Base-by-base conservation (phyloP, 345 rosid genomes). In the Salix arbutifolia region DNA sequence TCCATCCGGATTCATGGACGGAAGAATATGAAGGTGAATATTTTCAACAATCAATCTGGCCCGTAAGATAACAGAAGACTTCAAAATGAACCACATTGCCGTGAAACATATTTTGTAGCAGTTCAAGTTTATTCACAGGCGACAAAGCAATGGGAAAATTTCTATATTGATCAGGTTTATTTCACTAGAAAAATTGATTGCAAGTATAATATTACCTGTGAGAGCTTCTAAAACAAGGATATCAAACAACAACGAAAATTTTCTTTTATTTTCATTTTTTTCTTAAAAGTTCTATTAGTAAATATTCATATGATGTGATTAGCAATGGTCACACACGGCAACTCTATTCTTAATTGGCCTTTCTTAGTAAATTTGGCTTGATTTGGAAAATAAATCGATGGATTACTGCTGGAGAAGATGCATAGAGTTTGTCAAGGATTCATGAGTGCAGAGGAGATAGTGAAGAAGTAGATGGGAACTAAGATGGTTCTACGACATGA, bases 1-100 rank as follows among this genome's bases (percentile, higher is more conserved):
- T 5, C 98, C 99, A 87, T 96, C 98, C 44, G 99, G 99, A 88
- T 96, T 96, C 94, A 93, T 78, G 62, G 99, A 82, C 48, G 99
- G 98, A 79, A 92, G 87, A 72, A 96, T 87, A 85, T 93, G 99
- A 84, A 96, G 98, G 84, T 93, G 97, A 80, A 91, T 85, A 78
- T 87, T 90, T 78, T 91, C 88, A 65, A 93, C 93, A 76, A 96
- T 92, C 85, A 87, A 77, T 76, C 78, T 83, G 80, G 88, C 98
- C 97, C 91, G 89, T 76, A 79, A 28, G 33, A 26, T 72, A 37
- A 62, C 65, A 80, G 16, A 79, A 53, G 69, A 76, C 74, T 50
- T 69, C 18, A 62, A 70, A 64, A 44, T 6, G 65, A 61, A 18
- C 12, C 19, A 10, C 25, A 28, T 30, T 67, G 25, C n/a, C 35